Base-by-base conservation (phyloP, 768 basidiomycete genomes). In the Rhizopogon vinicolor region DNA sequence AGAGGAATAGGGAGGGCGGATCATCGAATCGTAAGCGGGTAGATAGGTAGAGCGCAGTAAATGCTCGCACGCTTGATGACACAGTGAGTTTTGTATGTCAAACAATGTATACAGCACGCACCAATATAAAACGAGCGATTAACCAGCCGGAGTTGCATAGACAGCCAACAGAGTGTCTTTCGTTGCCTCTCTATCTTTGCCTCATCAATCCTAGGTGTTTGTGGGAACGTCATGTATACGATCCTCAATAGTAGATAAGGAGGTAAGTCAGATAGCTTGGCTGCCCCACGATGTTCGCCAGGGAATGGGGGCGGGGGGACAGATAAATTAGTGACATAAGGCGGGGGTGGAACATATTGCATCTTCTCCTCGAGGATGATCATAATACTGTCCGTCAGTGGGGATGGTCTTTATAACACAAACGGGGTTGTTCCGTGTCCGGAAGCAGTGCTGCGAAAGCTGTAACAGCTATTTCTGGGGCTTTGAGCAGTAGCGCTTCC, bases 1-100 rank as follows among this genome's bases (percentile, higher is more conserved):
- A 44, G 86, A 86, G 4, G 86, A 75, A 69, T 92, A 91, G 0
- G 87, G 87, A 0, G 75, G 64, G 25, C 84, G 81, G 57, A 93
- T 75, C 44, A 86, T 77, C 14, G 76, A 72, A 22, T 72, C 70
- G 65, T 93, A 93, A 0, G 80, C 72, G 6, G 83, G 80, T 42
- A 93, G 74, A 67, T 91, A 91, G 0, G 83, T 82, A 0, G 86
- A 87, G 39, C 91, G 81, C 4, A 93, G 77, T 57, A 92, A 79
- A 61, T 91, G 84, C 89, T 91, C 92, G 69, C 81, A 89, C 12
- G 89, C 87, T 85, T 37, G 37, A 28, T 22, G 7, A 1, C 14
- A 33, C 16, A 7, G 22, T 1, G 19, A 45, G 54, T 31, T 29
- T 18, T 25, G 39, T 12, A 5, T 33, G 18, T 35, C 25, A 18